Conservation (phyloP, 2,329 filamentous ascomycete genomes). For the Zelopaecilomyces penicillatus region DNA sequence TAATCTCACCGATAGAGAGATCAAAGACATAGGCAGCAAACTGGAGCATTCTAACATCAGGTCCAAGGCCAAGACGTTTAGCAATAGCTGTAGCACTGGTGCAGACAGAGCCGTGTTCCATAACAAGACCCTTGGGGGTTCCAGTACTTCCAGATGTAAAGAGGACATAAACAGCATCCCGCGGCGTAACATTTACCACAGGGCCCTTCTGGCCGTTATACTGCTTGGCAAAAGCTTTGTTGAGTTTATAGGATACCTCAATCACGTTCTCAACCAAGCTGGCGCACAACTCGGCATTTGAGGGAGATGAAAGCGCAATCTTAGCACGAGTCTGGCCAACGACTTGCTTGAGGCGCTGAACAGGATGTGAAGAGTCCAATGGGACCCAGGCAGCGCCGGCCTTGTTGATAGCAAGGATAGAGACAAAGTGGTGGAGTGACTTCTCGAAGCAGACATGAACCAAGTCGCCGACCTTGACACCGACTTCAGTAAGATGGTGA, state of each 20-base stretch:
- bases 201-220: background rate
- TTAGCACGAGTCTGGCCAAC: background rate
- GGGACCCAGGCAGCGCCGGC: constrained; percentile 9
- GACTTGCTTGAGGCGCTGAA: constrained; percentile 1
- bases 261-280: constrained; percentile 1
- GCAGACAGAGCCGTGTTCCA: constrained; percentile 5
- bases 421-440: constrained; percentile 9
- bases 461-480: constrained; percentile 1
- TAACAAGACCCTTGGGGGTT: constrained; percentile 38
- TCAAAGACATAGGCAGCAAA: constrained; percentile 12
- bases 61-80: background rate
- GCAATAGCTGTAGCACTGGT: background rate
- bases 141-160: constrained; percentile 51
- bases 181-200: background rate
- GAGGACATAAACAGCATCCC: constrained; percentile 27
- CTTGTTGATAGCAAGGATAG: constrained; percentile 7
- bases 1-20: constrained; percentile 6
- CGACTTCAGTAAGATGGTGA: constrained; percentile 1
- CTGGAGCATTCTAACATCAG: constrained; percentile 5
- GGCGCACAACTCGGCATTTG: background rate
- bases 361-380: constrained; percentile 9
- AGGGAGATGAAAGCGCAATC: constrained; percentile 3
- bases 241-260: background rate
- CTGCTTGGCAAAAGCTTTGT: background rate
- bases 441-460: constrained; percentile 12